These are phyloP conservation scores for Ambrosia artemisiifolia DNA, from an alignment of 129 eudicot species.

Conservation along the genomic window DNA sequence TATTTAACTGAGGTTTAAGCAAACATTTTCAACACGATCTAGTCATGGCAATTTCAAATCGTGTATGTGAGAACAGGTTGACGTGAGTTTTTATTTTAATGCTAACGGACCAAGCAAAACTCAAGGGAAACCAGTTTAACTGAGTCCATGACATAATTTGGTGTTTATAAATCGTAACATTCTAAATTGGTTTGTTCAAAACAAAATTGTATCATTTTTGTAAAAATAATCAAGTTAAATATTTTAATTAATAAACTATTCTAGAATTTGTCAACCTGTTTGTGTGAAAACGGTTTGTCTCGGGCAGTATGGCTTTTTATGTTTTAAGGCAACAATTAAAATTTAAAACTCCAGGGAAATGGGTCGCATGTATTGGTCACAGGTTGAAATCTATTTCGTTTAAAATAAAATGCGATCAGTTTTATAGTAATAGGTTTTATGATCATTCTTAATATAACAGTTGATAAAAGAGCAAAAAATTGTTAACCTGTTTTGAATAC, in stretches of 20 bases:
- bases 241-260: not conserved
- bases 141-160: not conserved
- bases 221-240: not conserved
- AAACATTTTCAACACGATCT: not conserved
- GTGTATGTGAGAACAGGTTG: not conserved
- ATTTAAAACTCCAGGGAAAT: not conserved
- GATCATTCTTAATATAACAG: not conserved
- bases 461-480: not conserved
- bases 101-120: not conserved
- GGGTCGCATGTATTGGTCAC: too few species aligned
- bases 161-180: not conserved
- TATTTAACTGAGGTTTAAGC: not conserved
- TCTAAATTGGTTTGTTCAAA: not conserved
- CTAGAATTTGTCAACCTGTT: not conserved
- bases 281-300: not conserved
- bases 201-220: not conserved
- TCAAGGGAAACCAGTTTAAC: not conserved
- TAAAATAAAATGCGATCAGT: not conserved
- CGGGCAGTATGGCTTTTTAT: not conserved
- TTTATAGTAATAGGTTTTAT: not conserved
- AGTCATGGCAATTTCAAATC: not conserved
- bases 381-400: not conserved
- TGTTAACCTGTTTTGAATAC: not conserved
- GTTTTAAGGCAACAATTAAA: not conserved
- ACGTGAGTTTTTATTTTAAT: not conserved